Evolutionary conservation across 345 rosid genomes (phyloP).

Genomic region (Schrenkiella parvula): DNA sequence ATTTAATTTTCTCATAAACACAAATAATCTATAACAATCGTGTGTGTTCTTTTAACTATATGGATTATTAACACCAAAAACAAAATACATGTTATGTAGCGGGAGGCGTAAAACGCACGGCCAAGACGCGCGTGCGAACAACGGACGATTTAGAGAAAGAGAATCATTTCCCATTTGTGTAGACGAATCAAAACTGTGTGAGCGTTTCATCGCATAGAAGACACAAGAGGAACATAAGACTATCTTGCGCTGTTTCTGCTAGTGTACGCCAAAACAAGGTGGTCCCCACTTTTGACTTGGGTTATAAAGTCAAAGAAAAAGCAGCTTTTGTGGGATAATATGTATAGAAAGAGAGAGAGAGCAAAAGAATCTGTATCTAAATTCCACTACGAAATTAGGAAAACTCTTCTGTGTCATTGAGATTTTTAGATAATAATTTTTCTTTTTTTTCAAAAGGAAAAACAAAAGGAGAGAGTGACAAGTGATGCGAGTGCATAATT

Average conservation of each 20-base stretch:
- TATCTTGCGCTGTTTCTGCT: slow-evolving; percentile 9
- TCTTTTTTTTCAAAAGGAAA: too few relatives aligned
- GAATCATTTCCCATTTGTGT: slow-evolving; percentile 13
- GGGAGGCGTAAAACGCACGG: slow-evolving; percentile 15
- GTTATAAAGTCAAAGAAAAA: slow-evolving; percentile 58
- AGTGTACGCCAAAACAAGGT: background rate
- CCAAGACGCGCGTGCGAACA: background rate
- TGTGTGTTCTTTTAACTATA: background rate
- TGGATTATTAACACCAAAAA: background rate
- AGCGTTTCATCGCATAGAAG: slow-evolving; percentile 8
- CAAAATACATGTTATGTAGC: background rate
- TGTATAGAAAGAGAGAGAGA: background rate
- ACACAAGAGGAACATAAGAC: background rate
- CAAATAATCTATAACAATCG: background rate
- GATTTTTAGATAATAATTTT: background rate
- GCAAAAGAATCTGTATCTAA: background rate
- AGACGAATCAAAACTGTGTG: background rate
- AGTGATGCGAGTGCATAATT: slow-evolving; percentile 22
- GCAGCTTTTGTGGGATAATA: slow-evolving; percentile 27
- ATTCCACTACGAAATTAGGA: slow-evolving; percentile 26
- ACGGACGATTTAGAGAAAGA: background rate
- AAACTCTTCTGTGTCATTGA: slow-evolving; percentile 5
- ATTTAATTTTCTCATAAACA: background rate
- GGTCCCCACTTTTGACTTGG: slow-evolving; percentile 56
- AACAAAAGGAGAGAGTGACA: slow-evolving; percentile 21